Base-by-base conservation (phyloP, 164 flowering plant species). In the Magnolia kwangsiensis region DNA sequence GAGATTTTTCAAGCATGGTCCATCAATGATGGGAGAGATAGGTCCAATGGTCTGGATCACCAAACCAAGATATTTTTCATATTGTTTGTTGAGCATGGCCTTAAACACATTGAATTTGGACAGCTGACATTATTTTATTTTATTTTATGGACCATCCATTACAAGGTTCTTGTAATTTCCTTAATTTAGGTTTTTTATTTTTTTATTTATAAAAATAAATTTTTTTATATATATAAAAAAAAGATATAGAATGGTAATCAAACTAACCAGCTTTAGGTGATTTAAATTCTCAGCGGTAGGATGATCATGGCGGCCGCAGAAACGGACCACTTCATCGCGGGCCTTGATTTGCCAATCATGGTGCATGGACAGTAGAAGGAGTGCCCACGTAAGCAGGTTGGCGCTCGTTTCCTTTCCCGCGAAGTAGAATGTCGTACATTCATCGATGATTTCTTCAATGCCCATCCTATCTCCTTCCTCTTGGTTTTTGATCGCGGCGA, bases 401-500 rank as follows among this genome's bases (percentile, higher is more conserved):
- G 50, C 79, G 79, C 16, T 66, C 51, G 81, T 82, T 64, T 79
- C 84, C 65, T 79, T 78, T n/a, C 84, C 81, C 2, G 78, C 81
- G 67, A 79, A 82, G 72, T 82, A 82, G 77, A 82, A 82, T 11
- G 80, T 76, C 73, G 71, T 82, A 69, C 84, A 82, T 71, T 82
- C 84, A 8, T 79, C 81, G 21, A 79, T 70, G 50, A 82, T 80
- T 11, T 82, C 84, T 51, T 82, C 81, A 7, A 71, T 14, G 7
- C 75, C 67, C 8, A 82, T 51, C 61, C 74, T 66, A 3, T 79
- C 81, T 61, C 76, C 74, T 74, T 73, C 67, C 20, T 29, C 71
- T 50, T 72, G 21, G 18, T 73, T 65, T 64, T 75, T 75, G 61
- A 24, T 69, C 5, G 71, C 63, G 2, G 77, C 63, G 51, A 87